Evolutionary conservation across 495 filamentous ascomycete genomes (phyloP), one percentile per base, ranked within the genome.

Genomic region (Pseudevernia furfuracea): DNA sequence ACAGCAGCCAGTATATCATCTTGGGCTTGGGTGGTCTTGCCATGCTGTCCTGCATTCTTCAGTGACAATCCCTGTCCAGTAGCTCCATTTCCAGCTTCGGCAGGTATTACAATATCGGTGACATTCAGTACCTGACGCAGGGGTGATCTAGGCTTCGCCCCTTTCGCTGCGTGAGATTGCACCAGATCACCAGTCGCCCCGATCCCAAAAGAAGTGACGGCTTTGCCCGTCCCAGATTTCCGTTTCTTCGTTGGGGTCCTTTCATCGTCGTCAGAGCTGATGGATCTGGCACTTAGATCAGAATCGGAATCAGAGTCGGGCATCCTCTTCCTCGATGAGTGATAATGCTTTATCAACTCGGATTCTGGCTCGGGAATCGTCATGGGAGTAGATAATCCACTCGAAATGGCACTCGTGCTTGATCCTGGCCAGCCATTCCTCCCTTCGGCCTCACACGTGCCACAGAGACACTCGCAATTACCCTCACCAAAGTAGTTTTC

Each of bases 401-500:
- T 78, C 28, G 70, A 61, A 17, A 65, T 46, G 34, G 72, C 73
- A 30, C 74, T 83, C 70, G 70, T 82, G 69, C 32, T 72, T 58
- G 66, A 71, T 59, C 44, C 77, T 28, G 84, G 79, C 95, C 95
- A 98, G 11, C 94, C 95, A 74, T 95, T 96, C 36, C 81, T 78
- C 62, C 80, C 77, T 15, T 79, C 76, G n/a, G 79, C 75, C 75
- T 99, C 94, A 70, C 94, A 99, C 0, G 89, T 92, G 63, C 79
- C 76, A 73, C 94, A 99, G 3, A 99, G 79, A 74, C 94, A 99
- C 72, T 99, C 95, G 71, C 90, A 90, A 69, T 99, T 99, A 69
- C 92, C 86, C 44, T 87, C 85, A 5, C 95, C 94, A 74, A 99
- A 99, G 72, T 99, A 99, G 70, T 94, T 89, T 39, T 96, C 91